Conservation (phyloP, 768 basidiomycete genomes). For the Daedalea quercina region DNA sequence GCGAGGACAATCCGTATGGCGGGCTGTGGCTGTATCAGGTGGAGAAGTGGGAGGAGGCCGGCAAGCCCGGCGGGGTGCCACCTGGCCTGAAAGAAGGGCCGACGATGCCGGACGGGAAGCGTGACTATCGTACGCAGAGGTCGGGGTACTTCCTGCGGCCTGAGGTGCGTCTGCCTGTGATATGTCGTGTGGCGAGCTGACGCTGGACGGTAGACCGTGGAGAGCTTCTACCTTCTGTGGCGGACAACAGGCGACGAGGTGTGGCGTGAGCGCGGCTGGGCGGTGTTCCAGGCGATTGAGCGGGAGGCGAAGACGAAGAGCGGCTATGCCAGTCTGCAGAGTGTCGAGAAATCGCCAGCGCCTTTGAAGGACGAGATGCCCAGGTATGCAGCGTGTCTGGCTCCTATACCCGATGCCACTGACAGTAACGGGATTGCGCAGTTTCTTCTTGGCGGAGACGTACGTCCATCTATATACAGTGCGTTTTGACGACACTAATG, state of each 20-base stretch:
- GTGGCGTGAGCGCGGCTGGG: conserved; percentile 73
- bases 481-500: not conserved
- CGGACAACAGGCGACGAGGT: conserved; percentile 56
- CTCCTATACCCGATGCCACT: not conserved
- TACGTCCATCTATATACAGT: conserved; percentile 13
- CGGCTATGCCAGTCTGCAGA: conserved; percentile 54
- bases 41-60: conserved; percentile 32
- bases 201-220: conserved; percentile 70
- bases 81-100: conserved; percentile 44
- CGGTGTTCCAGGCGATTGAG: conserved; percentile 64
- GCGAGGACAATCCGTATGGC: conserved; percentile 6
- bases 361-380: conserved; percentile 55
- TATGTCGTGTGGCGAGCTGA: conserved; percentile 30
- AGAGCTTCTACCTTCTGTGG: conserved; percentile 70
- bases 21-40: conserved; percentile 35
- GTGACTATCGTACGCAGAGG: conserved; percentile 49
- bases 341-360: conserved; percentile 40
- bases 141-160: conserved; percentile 55
- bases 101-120: conserved; percentile 22
- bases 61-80: conserved; percentile 29
- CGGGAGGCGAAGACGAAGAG: conserved; percentile 46
- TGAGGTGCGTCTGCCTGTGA: conserved; percentile 39
- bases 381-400: conserved; percentile 33
- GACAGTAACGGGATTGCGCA: conserved; percentile 9
- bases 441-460: conserved; percentile 51